Base-by-base conservation (phyloP, 2,329 filamentous ascomycete species). In the Fusarium abutilonis region DNA sequence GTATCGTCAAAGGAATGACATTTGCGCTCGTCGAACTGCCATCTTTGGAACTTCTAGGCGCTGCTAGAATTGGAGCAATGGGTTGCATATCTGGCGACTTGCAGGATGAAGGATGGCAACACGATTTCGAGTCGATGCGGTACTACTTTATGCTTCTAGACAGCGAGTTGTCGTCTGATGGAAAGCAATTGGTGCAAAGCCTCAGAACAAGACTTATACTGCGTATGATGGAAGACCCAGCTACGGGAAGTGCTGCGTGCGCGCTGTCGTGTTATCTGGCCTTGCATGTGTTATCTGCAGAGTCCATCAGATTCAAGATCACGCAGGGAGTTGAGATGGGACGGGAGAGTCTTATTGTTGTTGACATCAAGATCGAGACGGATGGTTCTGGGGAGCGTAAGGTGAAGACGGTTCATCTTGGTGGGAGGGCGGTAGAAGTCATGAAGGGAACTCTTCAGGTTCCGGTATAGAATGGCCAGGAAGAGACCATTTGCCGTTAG, bases 1-100 rank as follows among this genome's bases (percentile, higher is more conserved):
- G 83, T 56, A 84, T 92, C 35, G 89, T 92, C 21, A 84, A 85
- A 34, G 90, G 90, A 35, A 89, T 93, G 87, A 85, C 85, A 0
- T 92, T 92, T 71, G 74, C 86, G 10, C 81, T 91, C 11, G 77
- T 90, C 3, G 77, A 85, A 62, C 77, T 94, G 10, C 78, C 83
- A 0, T 82, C 80, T 39, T 72, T 91, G 9, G 84, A 86, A n/a
- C 78, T 83, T 1, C 78, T 94, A 9, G 80, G 75, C 1, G 63
- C 73, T 2, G 76, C 79, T 1, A 65, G 74, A n/a, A 65, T 69
- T 0, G 67, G 73, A n/a, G 64, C 68, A 6, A 70, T 77, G 21
- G 64, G 78, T 17, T 74, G 78, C 59, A 70, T 62, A 4, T 49
- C 68, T 0, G 58, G 62, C 0, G 68, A 69, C 17, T 63, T 84